Percentiles rank a stretch among this genome's conserved stretches.
Evolutionary conservation across 179 eudicot species (phyloP).

Genomic region (Camellia oleifera): DNA sequence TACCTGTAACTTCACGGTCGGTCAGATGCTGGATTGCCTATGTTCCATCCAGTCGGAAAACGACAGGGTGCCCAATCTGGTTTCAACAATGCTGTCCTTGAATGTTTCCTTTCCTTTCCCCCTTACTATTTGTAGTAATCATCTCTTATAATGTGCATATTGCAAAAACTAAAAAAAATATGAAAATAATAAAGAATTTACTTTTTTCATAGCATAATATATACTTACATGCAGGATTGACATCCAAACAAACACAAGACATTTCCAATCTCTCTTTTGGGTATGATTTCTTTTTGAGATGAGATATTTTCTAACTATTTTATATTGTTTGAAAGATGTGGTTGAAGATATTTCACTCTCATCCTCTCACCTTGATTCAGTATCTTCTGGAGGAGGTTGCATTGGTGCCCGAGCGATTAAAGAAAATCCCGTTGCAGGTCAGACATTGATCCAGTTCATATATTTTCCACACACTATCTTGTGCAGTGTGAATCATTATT

Average conservation of each 20-base stretch:
- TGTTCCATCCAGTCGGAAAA: background rate
- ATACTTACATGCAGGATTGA: slow-evolving; percentile 67
- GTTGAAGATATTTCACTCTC: background rate
- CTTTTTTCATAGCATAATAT: background rate
- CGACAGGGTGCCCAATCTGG: no score
- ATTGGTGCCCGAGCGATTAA: slow-evolving; percentile 52
- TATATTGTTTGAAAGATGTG: slow-evolving; percentile 6
- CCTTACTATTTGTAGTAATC: no score
- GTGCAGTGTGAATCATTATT: background rate
- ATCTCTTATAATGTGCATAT: no score
- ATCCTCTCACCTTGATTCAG: slow-evolving; percentile 33
- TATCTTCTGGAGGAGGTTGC: slow-evolving; percentile 87
- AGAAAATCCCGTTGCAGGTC: slow-evolving; percentile 82
- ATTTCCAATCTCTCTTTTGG: slow-evolving; percentile 71
- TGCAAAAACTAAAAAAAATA: background rate
- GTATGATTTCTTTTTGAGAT: slow-evolving; percentile 31
- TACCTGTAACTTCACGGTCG: background rate
- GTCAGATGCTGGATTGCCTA: background rate
- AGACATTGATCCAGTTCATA: slow-evolving; percentile 7
- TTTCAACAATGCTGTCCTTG: background rate
- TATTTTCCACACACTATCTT: slow-evolving; percentile 5
- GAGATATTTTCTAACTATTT: background rate
- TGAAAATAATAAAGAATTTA: background rate
- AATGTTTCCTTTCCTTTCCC: background rate
- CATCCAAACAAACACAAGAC: slow-evolving; percentile 82